Evolutionary conservation across 306 rosid species (phyloP), one percentile per base, ranked within the genome.

Genomic region (Glycine soja): DNA sequence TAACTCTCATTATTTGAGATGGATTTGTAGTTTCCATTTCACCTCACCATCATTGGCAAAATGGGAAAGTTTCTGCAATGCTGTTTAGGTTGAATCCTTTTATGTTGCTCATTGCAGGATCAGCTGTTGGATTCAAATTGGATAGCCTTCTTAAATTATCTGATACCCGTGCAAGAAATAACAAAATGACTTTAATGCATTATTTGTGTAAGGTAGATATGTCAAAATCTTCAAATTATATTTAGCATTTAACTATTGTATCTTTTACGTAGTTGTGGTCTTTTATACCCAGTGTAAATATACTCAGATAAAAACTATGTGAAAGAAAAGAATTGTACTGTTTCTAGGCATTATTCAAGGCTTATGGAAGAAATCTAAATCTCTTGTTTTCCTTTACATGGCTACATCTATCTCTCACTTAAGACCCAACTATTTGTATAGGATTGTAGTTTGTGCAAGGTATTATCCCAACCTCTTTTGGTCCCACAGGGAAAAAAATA

Each of bases 121-220:
- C 99, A 36, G 98, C 99, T 14, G 90, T 95, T 43, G 99, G 99
- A 74, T 95, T 95, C 89, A 95, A 95, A 83, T 89, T 95, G 92
- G 99, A 95, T 84, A 95, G 99, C 83, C 98, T 95, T 83, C 99
- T 95, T 75, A 95, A 95, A 81, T 87, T 95, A 86, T 93, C 99
- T 65, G 98, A 95, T 78, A 95, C 99, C 47, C 99, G 98, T 63
- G 99, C 99, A 79, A 95, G 92, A 88, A 95, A 95, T 87, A 95
- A 93, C 90, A 95, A 93, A 85, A 95, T 95, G 99, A 95, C 99
- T 78, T 88, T 95, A 80, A 93, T 95, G 99, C 99, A 95, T 89
- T 95, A 95, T 89, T 84, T 95, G 90, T 93, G 99, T 84, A 95
- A 95, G 99, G 99, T 95, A 88, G 57, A 65, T 58, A 71, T 72